Base-by-base conservation (phyloP, 106 monocot species). In the Platanthera zijinensis region DNA sequence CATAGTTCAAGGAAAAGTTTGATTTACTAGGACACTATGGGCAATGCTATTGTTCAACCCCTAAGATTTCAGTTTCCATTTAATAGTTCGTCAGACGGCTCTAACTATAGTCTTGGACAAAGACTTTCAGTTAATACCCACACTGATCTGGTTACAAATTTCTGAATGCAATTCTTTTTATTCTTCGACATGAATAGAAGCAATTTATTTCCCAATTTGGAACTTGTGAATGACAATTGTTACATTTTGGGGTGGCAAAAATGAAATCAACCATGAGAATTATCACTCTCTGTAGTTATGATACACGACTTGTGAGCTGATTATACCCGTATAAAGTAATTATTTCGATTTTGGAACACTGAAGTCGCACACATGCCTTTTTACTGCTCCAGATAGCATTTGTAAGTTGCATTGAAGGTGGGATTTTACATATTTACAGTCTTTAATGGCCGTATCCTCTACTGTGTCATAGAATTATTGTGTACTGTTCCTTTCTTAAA, bases 161-260 rank as follows among this genome's bases (percentile, higher is more conserved):
- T 67, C 18, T 3, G 6, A 10, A 70, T 48, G 48, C 12, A 4
- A 8, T 64, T 13, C 68, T 69, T 46, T 69, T 46, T 14, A 46
- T 48, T 66, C 66, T 32, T 21, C 14, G 45, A 32, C 6, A 13
- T 69, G 46, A 4, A 69, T 48, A 64, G 25, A 64, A 10, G 28
- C 66, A 66, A 66, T 66, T 62, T 32, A 32, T 32, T 32, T 10
- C 25, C 25, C 32, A 61, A 21, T n/a, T 61, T 7, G 18, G 59
- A 61, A 61, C 59, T 61, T 61, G 59, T 61, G 59, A 61, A 61
- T 61, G n/a, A 21, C 59, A 61, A 61, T 61, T 61, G 21, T 61
- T 21, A 57, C 57, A 8, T 8, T 21, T 61, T n/a, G 21, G 21
- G 59, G 21, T 61, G 59, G 2, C 21, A 61, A 61, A 61, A 21